Conservation (phyloP, 345 rosid genomes). For the Populus ilicifolia region DNA sequence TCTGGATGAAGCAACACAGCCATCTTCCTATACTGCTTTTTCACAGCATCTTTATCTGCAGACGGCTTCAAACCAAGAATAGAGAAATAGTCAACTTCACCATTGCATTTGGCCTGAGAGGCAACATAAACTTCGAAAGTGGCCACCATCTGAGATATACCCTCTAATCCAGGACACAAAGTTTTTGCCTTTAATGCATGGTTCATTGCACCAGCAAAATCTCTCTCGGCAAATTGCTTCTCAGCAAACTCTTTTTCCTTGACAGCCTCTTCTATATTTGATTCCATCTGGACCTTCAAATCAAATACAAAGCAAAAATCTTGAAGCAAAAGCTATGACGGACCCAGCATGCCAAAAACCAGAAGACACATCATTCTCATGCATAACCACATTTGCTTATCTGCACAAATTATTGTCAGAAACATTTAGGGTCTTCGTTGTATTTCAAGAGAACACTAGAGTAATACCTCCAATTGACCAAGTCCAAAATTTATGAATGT, state of each 20-base stretch:
- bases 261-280: slow-evolving; percentile 71
- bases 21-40: slow-evolving; percentile 87
- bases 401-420: slow-evolving; percentile 40
- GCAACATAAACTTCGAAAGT: slow-evolving; percentile 88
- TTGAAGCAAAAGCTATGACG: slow-evolving; percentile 33
- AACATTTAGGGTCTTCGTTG: slow-evolving; percentile 2
- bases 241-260: slow-evolving; percentile 82
- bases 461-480: slow-evolving; percentile 16
- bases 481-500: slow-evolving; percentile 11
- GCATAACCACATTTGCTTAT: slow-evolving; percentile 33
- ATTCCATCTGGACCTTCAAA: slow-evolving; percentile 55
- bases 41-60: slow-evolving; percentile 75
- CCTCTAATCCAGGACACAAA: slow-evolving; percentile 75
- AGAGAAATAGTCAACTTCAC: slow-evolving; percentile 71
- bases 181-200: slow-evolving; percentile 78
- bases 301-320: slow-evolving; percentile 22
- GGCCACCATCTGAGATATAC: slow-evolving; percentile 89
- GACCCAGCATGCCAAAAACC: slow-evolving; percentile 24
- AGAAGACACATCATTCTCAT: slow-evolving; percentile 23
- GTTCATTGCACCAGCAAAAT: slow-evolving; percentile 68
- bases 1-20: slow-evolving; percentile 95
- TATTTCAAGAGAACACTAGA: slow-evolving; percentile 4
- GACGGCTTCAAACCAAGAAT: slow-evolving; percentile 91
- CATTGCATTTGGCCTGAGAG: slow-evolving; percentile 60
- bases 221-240: slow-evolving; percentile 74